Evolutionary conservation across 78 protist genomes (phyloP).

Genomic region (Dictyostelium brefeldianum): DNA sequence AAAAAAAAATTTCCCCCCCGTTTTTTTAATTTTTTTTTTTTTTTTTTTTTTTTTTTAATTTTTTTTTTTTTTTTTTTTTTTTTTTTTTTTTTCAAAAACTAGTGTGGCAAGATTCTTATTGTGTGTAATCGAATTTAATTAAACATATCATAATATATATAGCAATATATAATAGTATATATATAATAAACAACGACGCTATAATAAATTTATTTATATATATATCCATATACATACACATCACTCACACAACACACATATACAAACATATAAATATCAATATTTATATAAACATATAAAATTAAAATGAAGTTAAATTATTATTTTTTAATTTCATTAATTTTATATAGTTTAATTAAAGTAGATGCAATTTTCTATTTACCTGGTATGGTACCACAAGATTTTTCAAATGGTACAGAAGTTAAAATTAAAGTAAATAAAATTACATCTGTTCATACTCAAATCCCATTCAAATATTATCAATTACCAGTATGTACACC

Average conservation of each 20-base stretch:
- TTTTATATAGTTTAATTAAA: neutral
- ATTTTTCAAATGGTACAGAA: constrained; percentile 24
- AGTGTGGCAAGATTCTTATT: too few relatives aligned
- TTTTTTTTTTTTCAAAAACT: constrained; percentile 9
- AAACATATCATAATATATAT: too few relatives aligned
- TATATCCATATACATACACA: too few relatives aligned
- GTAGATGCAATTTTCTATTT: constrained; percentile 51
- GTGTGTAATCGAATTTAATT: too few relatives aligned
- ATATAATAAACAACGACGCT: too few relatives aligned
- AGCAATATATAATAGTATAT: too few relatives aligned
- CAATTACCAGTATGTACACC: constrained; percentile 87
- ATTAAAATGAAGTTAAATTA: constrained; percentile 8
- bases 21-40: neutral
- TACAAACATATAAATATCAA: too few relatives aligned
- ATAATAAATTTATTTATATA: too few relatives aligned
- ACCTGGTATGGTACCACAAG: constrained; percentile 85
- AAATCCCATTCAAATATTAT: constrained; percentile 91
- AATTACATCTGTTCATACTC: constrained; percentile 80
- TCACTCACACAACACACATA: too few relatives aligned
- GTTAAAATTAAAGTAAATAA: constrained; percentile 68
- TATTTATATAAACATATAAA: neutral
- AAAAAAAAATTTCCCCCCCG: too few relatives aligned
- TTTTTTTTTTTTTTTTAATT: neutral
- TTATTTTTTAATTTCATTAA: neutral
- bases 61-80: constrained; percentile 6